Evolutionary conservation across 805 yeast species (phyloP), one percentile per base, ranked within the genome.

Genomic region (Yamadazyma takamatsuzukensis): DNA sequence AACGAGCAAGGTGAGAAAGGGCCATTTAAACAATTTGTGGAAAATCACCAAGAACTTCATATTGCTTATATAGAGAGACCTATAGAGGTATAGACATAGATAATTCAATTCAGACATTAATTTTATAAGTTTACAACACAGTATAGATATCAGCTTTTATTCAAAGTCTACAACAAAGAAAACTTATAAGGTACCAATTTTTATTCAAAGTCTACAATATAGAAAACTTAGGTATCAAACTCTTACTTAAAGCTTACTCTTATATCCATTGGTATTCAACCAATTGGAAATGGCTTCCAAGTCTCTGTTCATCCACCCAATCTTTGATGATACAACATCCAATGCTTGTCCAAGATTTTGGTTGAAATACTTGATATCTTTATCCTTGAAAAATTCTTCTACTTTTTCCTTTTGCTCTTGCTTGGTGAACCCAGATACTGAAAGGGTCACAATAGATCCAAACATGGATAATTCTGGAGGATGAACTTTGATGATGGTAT

Each of bases 381-480:
- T 78, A 15, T 39, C 51, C n/a, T 50, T 56, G 47, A 78, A 77
- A 68, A 79, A 73, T 21, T 54, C 51, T 40, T 66, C 61, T 37
- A 80, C 72, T 36, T 69, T 72, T 15, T 67, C 64, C 44, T 69
- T 68, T 41, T 77, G 76, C 21, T 67, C 74, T 22, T 59, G 55
- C 33, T 74, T 72, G 18, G 87, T 72, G 60, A 77, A 80, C 1
- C 82, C 77, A 15, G 78, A 60, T 24, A 84, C 72, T 29, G 80
- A 62, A 21, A 83, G 42, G 19, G 70, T 66, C 24, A 90, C 83
- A 37, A 93, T 79, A 13, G 80, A 68, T 14, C 90, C 83, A 48
- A 90, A 68, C 85, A 88, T 77, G 15, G 87, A 71, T 43, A 82
- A 71, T 9, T 86, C 82, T 11, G 95, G 86, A 32, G 97, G 96